Conservation (phyloP, 495 filamentous ascomycete genomes). For the Niebla homalea region DNA sequence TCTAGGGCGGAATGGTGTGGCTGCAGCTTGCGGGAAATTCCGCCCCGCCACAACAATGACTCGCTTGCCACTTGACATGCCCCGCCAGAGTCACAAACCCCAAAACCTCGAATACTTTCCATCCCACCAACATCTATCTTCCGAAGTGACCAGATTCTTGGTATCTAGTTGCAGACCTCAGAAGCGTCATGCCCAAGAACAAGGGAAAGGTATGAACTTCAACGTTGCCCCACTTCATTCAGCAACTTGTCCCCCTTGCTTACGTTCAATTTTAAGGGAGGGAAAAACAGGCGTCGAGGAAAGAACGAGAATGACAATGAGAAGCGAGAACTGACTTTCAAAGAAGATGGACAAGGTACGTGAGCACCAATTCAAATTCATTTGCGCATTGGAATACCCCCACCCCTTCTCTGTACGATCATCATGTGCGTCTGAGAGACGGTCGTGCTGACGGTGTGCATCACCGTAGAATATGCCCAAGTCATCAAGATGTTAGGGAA, state of each 20-base stretch:
- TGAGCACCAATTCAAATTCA: not conserved
- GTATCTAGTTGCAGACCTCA: constrained; percentile 1
- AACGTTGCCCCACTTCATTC: constrained; percentile 15
- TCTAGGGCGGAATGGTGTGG: too few species aligned
- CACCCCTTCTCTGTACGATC: too few species aligned
- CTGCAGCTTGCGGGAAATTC: not conserved
- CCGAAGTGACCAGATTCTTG: not conserved
- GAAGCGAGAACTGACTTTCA: constrained; percentile 97
- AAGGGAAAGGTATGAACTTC: constrained; percentile 75
- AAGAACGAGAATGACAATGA: constrained; percentile 99
- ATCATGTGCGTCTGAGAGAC: too few species aligned
- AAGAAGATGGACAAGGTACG: constrained; percentile 89
- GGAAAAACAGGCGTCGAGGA: constrained; percentile 95
- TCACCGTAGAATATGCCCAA: constrained; percentile 78
- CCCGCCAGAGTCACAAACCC: not conserved
- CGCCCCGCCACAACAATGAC: not conserved
- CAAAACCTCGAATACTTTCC: not conserved
- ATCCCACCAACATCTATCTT: not conserved
- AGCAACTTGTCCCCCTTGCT: not conserved
- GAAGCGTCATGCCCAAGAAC: constrained; percentile 80
- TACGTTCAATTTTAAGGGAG: constrained; percentile 47
- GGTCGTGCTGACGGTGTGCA: too few species aligned
- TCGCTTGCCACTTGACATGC: not conserved
- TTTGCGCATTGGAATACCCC: too few species aligned
- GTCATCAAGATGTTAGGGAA: constrained; percentile 98